A percentile compares a stretch with the other conserved stretches of the same genome.
Conservation (phyloP, 805 yeast genomes). For the Metschnikowia arizonensis region DNA sequence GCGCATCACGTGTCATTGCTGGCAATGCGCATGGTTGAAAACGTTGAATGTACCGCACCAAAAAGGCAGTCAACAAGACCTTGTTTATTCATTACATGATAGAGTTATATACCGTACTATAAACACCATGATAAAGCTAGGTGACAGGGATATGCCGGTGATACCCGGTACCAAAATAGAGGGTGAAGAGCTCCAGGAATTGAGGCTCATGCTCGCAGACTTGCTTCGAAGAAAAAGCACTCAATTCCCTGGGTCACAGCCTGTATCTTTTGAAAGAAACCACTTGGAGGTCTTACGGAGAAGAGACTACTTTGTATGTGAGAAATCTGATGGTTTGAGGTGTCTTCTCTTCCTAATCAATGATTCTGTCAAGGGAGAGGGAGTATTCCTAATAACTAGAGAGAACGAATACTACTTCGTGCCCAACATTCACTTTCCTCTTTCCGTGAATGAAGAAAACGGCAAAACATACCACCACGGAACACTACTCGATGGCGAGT, state of each 20-base stretch:
- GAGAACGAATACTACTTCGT: constrained; percentile 82
- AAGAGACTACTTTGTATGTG: constrained; percentile 91
- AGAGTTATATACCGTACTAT: not conserved
- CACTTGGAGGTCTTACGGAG: constrained; percentile 62
- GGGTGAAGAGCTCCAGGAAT: constrained; percentile 61
- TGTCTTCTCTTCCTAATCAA: constrained; percentile 67
- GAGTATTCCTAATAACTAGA: constrained; percentile 83
- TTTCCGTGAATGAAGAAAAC: constrained; percentile 37
- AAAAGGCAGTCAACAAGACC: not conserved
- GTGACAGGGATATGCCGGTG: constrained; percentile 62
- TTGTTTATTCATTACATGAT: not conserved
- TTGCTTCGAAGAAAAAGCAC: constrained; percentile 51
- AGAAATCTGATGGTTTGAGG: constrained; percentile 90
- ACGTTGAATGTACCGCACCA: not conserved
- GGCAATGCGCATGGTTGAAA: not conserved
- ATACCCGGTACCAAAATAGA: constrained; percentile 85
- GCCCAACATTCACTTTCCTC: constrained; percentile 82
- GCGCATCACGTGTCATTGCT: constrained; percentile 1
- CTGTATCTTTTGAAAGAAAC: constrained; percentile 77
- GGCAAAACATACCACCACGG: constrained; percentile 72
- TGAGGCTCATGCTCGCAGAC: constrained; percentile 65
- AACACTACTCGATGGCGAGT: constrained; percentile 89
- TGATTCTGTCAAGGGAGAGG: constrained; percentile 76
- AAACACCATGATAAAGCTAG: constrained; percentile 31
- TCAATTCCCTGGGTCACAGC: constrained; percentile 90